These are phyloP conservation scores for Candida krabiensis DNA, from an alignment of 805 yeast genomes.

Conservation along the genomic window DNA sequence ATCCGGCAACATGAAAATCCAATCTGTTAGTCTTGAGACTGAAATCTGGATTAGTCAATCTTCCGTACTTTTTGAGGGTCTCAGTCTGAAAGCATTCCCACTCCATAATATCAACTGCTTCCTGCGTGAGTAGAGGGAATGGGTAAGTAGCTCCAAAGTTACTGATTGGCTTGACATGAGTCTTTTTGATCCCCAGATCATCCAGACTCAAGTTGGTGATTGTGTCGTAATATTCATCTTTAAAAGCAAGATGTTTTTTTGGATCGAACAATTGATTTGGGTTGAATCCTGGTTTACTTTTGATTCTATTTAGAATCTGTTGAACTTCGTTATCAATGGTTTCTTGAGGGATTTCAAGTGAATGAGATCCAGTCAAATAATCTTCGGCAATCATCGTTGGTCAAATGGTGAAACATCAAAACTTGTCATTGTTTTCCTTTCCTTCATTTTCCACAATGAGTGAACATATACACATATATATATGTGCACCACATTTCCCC, in stretches of 20 bases:
- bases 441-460: too few relatives aligned
- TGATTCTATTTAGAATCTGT: constrained; percentile 15
- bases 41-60: constrained; percentile 36
- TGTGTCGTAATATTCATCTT: constrained; percentile 36
- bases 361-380: constrained; percentile 22
- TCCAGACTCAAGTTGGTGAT: constrained; percentile 38
- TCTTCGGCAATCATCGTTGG: constrained; percentile 21
- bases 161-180: constrained; percentile 34
- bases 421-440: too few relatives aligned
- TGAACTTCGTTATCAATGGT: constrained; percentile 28
- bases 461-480: too few relatives aligned
- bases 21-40: constrained; percentile 30
- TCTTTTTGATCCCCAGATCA: constrained; percentile 38
- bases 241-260: constrained; percentile 36
- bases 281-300: constrained; percentile 13
- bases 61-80: constrained; percentile 41
- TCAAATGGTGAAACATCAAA: too few relatives aligned
- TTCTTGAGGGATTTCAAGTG: constrained; percentile 26
- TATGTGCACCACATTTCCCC: too few relatives aligned
- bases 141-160: constrained; percentile 52
- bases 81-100: constrained; percentile 50
- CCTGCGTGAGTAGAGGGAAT: constrained; percentile 57
- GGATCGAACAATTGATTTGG: constrained; percentile 37
- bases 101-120: constrained; percentile 56
- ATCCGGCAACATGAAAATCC: constrained; percentile 53